Percentiles rank a stretch among this genome's conserved stretches.
Conservation (phyloP, 1,284 basidiomycete species). For the Naganishia cerealis region DNA sequence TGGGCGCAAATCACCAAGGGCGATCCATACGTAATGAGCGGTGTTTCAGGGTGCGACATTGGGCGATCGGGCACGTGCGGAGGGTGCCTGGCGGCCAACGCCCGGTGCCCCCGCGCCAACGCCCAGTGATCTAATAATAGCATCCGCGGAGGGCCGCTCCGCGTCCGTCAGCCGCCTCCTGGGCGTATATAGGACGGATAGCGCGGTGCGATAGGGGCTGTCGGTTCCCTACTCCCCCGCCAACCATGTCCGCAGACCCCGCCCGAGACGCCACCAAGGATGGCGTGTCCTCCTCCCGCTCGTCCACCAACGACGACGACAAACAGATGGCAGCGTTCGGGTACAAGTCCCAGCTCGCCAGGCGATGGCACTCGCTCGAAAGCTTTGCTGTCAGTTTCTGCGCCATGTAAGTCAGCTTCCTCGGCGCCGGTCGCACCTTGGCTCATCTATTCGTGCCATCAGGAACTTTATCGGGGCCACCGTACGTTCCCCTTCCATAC, state of each 20-base stretch:
- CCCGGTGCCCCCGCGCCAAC: too few relatives aligned
- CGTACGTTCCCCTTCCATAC: slow-evolving; percentile 7
- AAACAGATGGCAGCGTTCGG: slow-evolving; percentile 33
- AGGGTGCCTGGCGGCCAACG: too few relatives aligned
- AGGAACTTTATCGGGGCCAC: slow-evolving; percentile 38
- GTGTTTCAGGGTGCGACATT: slow-evolving; percentile 19
- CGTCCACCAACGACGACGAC: slow-evolving; percentile 17
- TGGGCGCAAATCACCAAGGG: not conserved
- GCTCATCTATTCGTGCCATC: not conserved
- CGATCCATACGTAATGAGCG: not conserved
- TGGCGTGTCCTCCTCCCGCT: not conserved
- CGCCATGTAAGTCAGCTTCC: slow-evolving; percentile 33
- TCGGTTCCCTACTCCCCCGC: not conserved
- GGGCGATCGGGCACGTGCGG: not conserved
- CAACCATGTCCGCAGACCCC: not conserved
- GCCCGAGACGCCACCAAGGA: not conserved
- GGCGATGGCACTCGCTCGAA: slow-evolving; percentile 36
- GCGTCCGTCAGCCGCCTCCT: too few relatives aligned
- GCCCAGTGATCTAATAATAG: too few relatives aligned
- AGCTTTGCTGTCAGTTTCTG: slow-evolving; percentile 39
- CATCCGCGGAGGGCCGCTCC: too few relatives aligned
- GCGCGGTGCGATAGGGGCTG: too few relatives aligned
- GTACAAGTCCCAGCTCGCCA: slow-evolving; percentile 36
- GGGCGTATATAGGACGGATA: too few relatives aligned
- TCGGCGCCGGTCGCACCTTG: too few relatives aligned